Evolutionary conservation across 495 filamentous ascomycete species (phyloP).

Genomic region (Symbiotaphrina buchneri): DNA sequence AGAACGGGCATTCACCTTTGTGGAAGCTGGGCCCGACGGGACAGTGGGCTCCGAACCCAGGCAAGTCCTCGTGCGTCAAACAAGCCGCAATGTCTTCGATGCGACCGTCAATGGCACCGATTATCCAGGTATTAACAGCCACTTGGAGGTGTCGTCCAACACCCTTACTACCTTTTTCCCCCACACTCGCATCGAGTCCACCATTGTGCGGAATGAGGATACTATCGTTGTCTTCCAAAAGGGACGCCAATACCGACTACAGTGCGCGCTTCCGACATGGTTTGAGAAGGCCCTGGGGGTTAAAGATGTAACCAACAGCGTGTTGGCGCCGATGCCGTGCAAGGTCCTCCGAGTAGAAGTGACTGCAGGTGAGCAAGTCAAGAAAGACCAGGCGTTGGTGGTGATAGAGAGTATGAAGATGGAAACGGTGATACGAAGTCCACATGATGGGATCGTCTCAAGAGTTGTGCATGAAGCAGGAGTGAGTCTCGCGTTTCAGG

Average conservation of each 20-base stretch:
- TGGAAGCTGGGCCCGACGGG: slow-evolving; percentile 21
- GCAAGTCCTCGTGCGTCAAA: slow-evolving; percentile 41
- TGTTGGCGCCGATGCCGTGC: slow-evolving; percentile 85
- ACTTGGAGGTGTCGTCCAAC: slow-evolving; percentile 13
- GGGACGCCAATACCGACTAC: slow-evolving; percentile 53
- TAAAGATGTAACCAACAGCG: slow-evolving; percentile 61
- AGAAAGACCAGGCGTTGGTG: slow-evolving; percentile 71
- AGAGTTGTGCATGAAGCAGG: slow-evolving; percentile 71
- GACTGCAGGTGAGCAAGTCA: slow-evolving; percentile 53
- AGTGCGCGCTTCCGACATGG: slow-evolving; percentile 48
- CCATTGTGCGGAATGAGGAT: slow-evolving; percentile 46
- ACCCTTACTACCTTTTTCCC: slow-evolving; percentile 42
- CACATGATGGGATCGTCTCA: slow-evolving; percentile 56
- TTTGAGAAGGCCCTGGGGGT: slow-evolving; percentile 67
- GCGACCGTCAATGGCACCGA: slow-evolving; percentile 34
- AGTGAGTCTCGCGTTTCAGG: slow-evolving; percentile 29
- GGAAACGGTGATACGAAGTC: slow-evolving; percentile 91
- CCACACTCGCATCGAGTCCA: slow-evolving; percentile 58
- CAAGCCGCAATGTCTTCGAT: slow-evolving; percentile 34
- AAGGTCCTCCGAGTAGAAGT: slow-evolving; percentile 77
- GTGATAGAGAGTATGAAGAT: slow-evolving; percentile 99
- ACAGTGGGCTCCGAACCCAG: slow-evolving; percentile 13
- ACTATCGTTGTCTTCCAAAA: slow-evolving; percentile 62
- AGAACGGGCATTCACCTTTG: slow-evolving; percentile 30
- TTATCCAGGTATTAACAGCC: slow-evolving; percentile 19